Evolutionary conservation across 2,329 filamentous ascomycete genomes (phyloP), one percentile per base, ranked within the genome.

Genomic region (Catunica adiposa): DNA sequence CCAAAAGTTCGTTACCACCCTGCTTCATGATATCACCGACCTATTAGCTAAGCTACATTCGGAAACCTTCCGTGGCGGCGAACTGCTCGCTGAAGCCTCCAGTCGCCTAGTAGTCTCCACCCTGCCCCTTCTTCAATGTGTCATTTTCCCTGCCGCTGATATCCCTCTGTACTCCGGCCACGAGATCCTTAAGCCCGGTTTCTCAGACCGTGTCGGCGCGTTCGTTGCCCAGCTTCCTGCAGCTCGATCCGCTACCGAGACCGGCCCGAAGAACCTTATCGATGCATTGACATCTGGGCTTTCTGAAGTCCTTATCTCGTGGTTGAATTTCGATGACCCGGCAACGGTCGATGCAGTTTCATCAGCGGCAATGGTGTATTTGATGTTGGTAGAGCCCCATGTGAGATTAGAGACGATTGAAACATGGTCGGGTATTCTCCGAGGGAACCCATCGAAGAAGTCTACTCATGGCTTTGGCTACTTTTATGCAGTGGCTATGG

Each of bases 61-160:
- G 0, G 71, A 68, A 0, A 69, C 69, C 1, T 77, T 74, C 60
- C 72, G 83, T 17, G 77, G 78, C 23, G 80, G 79, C 0, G 83
- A 86, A 57, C 70, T 85, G 22, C 72, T 84, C 3, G 78, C 79
- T 25, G 80, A 84, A 61, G 78, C 79, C 0, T 72, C 73, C 14
- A 75, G 78, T 61, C 71, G 70, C n/a, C 70, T 86, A 1, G 69
- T 83, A 9, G 70, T 77, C 5, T 73, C 80, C 3, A 65, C 70
- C 0, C 66, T 73, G 8, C 76, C 77, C 0, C 55, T 75, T 1
- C 38, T 60, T 20, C 58, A 58, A 26, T 38, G 47, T 38, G 5
- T 9, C 6, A 25, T 57, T 17, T 51, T 51, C 25, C 31, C 47
- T 2, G 23, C 51, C 14, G 34, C 46, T 22, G 25, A 38, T 3